Base-by-base conservation (phyloP, 352 stramenopile species). In the Globisporangium viniferum region DNA sequence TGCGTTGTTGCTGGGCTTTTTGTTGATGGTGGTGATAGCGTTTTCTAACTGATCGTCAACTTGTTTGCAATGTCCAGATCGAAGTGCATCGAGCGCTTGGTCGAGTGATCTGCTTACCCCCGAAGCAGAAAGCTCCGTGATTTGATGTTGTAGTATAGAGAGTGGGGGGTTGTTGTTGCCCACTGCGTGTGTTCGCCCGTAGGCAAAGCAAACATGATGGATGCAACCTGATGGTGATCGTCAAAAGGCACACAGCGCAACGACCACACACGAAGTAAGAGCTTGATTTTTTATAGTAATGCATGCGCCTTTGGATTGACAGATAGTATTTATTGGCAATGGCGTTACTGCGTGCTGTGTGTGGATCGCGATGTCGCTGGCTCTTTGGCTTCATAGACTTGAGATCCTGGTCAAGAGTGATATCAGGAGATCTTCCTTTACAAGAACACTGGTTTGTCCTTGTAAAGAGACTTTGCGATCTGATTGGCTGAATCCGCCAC, bases 41-140 rank as follows among this genome's bases (percentile, higher is more conserved):
- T 33, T 10, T 15, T 6, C 24, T 64, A 8, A 54, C 31, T 51
- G 2, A 24, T 51, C 44, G 44, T 18, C 44, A 31, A 12, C 24
- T 18, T 27, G 24, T n/a, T 54, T 56, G 36, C 12, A 22, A 31
- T 69, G 15, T 46, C 4, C 22, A 69, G 64, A 48, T 69, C 22
- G 73, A 88, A 67, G 73, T 83, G 54, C 78, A 86, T 62, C 74
- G 76, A 51, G 78, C 66, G 27, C 61, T 88, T 61, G 78, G 76
- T 29, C 78, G 80, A 33, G 69, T 88, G 36, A 62, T 88, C 10
- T 70, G 70, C 35, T 61, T 84, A 18, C 69, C 73, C 9, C 54
- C 63, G 4, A 60, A 66, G 46, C 60, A 46, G 27, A 49, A 56
- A 31, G 18, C 24, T 62, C 31, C 12, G 29, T 66, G 29, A 57